Evolutionary conservation across 208 protist species (phyloP).

Genomic region (Crithidia expoeki): DNA sequence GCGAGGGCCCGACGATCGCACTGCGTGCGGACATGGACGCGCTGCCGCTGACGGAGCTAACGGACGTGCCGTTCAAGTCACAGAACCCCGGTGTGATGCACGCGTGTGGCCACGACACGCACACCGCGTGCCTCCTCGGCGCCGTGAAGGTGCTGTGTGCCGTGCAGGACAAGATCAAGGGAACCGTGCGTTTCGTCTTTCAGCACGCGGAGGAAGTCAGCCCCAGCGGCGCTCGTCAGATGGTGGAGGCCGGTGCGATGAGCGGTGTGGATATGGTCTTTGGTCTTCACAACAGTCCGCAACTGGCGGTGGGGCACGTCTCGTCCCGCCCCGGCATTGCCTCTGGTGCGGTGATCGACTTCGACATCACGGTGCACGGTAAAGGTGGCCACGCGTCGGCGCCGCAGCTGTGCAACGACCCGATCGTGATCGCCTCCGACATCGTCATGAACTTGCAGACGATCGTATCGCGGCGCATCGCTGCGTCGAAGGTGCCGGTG

Average conservation of each 20-base stretch:
- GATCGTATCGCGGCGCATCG: slow-evolving; percentile 61
- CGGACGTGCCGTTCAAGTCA: slow-evolving; percentile 52
- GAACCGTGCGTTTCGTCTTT: slow-evolving; percentile 76
- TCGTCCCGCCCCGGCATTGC: slow-evolving; percentile 35
- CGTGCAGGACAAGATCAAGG: slow-evolving; percentile 48
- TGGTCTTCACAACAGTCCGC: slow-evolving; percentile 46
- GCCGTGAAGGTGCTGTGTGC: slow-evolving; percentile 51
- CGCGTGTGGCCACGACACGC: slow-evolving; percentile 67
- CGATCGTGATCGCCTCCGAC: slow-evolving; percentile 60
- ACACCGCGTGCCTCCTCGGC: slow-evolving; percentile 57
- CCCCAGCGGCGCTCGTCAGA: slow-evolving; percentile 51
- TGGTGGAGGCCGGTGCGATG: slow-evolving; percentile 53
- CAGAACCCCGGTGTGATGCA: slow-evolving; percentile 58
- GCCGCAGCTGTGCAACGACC: slow-evolving; percentile 61
- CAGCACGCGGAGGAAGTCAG: slow-evolving; percentile 69
- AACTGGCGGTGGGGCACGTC: slow-evolving; percentile 15
- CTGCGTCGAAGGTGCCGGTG: slow-evolving; percentile 50
- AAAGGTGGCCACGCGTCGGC: slow-evolving; percentile 63
- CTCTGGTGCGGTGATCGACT: slow-evolving; percentile 59
- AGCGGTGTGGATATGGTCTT: slow-evolving; percentile 65
- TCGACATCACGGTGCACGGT: slow-evolving; percentile 62
- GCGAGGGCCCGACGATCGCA: slow-evolving; percentile 44
- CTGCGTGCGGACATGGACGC: slow-evolving; percentile 70
- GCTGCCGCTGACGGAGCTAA: slow-evolving; percentile 58
- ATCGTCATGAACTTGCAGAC: slow-evolving; percentile 59